These are phyloP conservation scores for Pyrus bretschneideri DNA, from an alignment of 306 rosid species.

Conservation along the genomic window DNA sequence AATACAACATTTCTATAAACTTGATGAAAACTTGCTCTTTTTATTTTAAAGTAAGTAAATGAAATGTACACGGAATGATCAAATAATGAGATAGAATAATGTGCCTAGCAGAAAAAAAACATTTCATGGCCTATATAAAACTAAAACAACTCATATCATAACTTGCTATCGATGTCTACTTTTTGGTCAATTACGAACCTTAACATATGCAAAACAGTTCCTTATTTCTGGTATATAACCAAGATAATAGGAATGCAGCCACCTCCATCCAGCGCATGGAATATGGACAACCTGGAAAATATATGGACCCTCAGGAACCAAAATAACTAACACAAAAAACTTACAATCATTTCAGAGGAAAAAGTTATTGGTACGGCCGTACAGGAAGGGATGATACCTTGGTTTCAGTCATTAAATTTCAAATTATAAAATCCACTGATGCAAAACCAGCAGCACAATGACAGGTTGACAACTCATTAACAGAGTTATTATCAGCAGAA, in stretches of 20 bases:
- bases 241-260: slow-evolving; percentile 81
- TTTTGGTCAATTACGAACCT: slow-evolving; percentile 39
- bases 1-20: neutral
- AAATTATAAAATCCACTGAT: slow-evolving; percentile 73
- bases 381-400: slow-evolving; percentile 45
- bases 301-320: slow-evolving; percentile 19
- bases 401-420: slow-evolving; percentile 73
- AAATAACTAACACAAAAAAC: neutral
- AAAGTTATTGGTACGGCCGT: neutral
- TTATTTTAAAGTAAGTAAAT: neutral
- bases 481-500: slow-evolving; percentile 31
- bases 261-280: slow-evolving; percentile 98
- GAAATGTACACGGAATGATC: neutral
- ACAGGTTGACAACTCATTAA: slow-evolving; percentile 25
- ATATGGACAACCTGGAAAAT: slow-evolving; percentile 62
- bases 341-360: neutral
- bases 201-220: slow-evolving; percentile 87
- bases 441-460: slow-evolving; percentile 87
- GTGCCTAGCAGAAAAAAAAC: neutral
- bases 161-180: neutral
- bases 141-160: neutral
- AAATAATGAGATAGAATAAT: neutral
- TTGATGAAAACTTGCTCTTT: neutral
- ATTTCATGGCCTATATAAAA: neutral
- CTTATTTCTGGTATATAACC: slow-evolving; percentile 80